Percentiles rank a stretch among this genome's conserved stretches.
Conservation (phyloP, 1,139 yeast genomes). For the Geotrichum bryndzae region DNA sequence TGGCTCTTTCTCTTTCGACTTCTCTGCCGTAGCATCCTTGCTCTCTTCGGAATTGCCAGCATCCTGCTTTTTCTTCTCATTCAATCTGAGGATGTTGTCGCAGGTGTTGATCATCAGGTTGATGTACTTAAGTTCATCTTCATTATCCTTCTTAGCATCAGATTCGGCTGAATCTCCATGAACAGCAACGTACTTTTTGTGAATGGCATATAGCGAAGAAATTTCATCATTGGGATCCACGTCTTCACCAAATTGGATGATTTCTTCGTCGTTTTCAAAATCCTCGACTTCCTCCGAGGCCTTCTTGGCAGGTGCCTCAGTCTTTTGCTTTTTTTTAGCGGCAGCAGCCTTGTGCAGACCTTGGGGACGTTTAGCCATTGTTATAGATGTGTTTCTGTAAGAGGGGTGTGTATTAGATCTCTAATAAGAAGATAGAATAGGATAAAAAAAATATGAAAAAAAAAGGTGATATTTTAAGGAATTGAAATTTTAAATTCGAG, state of each 20-base stretch:
- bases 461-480: too few species aligned
- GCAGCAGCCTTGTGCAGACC: slow-evolving; percentile 69
- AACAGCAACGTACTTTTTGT: slow-evolving; percentile 43
- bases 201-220: slow-evolving; percentile 65
- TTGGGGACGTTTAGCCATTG: slow-evolving; percentile 58
- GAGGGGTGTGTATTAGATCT: too few species aligned
- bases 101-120: slow-evolving; percentile 68
- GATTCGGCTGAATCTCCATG: slow-evolving; percentile 34
- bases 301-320: slow-evolving; percentile 19
- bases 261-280: slow-evolving; percentile 39
- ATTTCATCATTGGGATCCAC: slow-evolving; percentile 74
- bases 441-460: neutral
- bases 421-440: neutral
- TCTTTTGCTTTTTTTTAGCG: slow-evolving; percentile 38
- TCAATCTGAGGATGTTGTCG: slow-evolving; percentile 38
- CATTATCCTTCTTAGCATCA: neutral
- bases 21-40: neutral
- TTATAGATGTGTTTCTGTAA: neutral
- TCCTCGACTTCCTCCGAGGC: slow-evolving; percentile 17
- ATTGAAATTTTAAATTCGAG: too few species aligned
- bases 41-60: neutral
- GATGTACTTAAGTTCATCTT: slow-evolving; percentile 5
- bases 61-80: slow-evolving; percentile 12
- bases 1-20: slow-evolving; percentile 8
- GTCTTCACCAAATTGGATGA: slow-evolving; percentile 65